phyloP scores from a whole-genome alignment of 1,139 yeast species.

The Yamadazyma diddensiae region DNA sequence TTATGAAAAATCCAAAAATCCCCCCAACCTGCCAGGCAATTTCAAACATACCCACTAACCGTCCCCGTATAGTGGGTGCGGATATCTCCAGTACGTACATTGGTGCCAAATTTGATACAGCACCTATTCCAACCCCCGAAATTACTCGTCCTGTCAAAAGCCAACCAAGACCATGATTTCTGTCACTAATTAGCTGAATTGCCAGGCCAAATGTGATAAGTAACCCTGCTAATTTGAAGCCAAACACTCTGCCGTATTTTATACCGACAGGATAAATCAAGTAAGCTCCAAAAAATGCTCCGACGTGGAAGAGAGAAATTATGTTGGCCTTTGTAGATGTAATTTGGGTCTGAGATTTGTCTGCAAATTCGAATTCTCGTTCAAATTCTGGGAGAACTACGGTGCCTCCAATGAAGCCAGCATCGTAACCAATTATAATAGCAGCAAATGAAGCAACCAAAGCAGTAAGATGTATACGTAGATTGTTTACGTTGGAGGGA shows the following conservation, averaged over 20 bases:
- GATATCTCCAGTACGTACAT: slow-evolving; percentile 31
- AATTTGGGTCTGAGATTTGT: slow-evolving; percentile 15
- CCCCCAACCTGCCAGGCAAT: slow-evolving; percentile 52
- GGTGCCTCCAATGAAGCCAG: slow-evolving; percentile 35
- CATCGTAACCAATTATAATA: slow-evolving; percentile 33
- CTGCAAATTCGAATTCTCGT: slow-evolving; percentile 24
- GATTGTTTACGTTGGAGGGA: slow-evolving; percentile 3
- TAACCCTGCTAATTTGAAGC: slow-evolving; percentile 27
- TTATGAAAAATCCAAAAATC: slow-evolving; percentile 41
- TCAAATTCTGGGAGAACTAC: slow-evolving; percentile 26
- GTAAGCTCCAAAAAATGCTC: slow-evolving; percentile 32
- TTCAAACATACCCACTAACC: slow-evolving; percentile 49
- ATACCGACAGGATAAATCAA: slow-evolving; percentile 29
- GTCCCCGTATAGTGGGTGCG: slow-evolving; percentile 30
- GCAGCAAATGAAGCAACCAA: slow-evolving; percentile 23
- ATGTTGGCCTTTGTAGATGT: slow-evolving; percentile 23
- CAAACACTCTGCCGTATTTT: slow-evolving; percentile 23
- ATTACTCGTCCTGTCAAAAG: slow-evolving; percentile 27
- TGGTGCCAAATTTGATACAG: slow-evolving; percentile 32
- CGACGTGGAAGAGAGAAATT: slow-evolving; percentile 36
- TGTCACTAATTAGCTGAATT: slow-evolving; percentile 16
- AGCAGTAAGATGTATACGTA: slow-evolving; percentile 13
- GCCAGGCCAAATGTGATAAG: slow-evolving; percentile 45
- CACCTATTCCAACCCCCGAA: slow-evolving; percentile 36
- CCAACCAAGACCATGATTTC: slow-evolving; percentile 9